A percentile compares a stretch with the other conserved stretches of the same genome.
Conservation (phyloP, 768 basidiomycete genomes). For the Tephrocybe sp. region DNA sequence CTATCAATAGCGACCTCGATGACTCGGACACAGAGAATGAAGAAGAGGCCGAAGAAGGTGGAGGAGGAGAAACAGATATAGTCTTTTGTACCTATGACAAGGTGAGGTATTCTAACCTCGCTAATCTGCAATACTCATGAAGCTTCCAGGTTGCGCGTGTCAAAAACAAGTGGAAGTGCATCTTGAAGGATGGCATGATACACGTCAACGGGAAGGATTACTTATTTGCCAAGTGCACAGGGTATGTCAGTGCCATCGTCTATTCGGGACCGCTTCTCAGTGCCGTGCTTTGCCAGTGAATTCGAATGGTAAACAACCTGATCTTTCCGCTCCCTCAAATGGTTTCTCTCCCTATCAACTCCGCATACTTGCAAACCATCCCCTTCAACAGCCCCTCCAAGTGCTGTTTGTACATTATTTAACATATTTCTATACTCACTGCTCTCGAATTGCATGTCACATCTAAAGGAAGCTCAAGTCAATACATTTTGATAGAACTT, state of each 20-base stretch:
- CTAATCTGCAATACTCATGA: neutral
- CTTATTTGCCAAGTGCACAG: constrained; percentile 94
- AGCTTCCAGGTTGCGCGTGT: constrained; percentile 86
- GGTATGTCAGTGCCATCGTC: constrained; percentile 51
- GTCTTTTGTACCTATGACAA: constrained; percentile 99
- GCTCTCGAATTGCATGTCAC: constrained; percentile 18
- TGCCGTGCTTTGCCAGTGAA: constrained; percentile 28
- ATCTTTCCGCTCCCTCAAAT: constrained; percentile 2
- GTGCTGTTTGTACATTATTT: constrained; percentile 16
- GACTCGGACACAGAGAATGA: constrained; percentile 90
- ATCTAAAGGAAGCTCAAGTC: constrained; percentile 13
- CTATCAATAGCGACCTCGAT: constrained; percentile 95
- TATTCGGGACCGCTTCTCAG: neutral
- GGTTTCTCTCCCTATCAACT: constrained; percentile 3
- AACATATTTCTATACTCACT: constrained; percentile 15
- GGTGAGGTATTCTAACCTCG: constrained; percentile 42
- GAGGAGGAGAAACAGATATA: constrained; percentile 79
- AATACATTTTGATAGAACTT: neutral
- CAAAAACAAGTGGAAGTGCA: constrained; percentile 99
- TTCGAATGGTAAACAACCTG: constrained; percentile 37
- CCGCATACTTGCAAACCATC: constrained; percentile 1
- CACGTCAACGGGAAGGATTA: constrained; percentile 97
- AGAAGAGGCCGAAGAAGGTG: constrained; percentile 79
- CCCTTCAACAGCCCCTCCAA: too few relatives aligned
- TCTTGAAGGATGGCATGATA: constrained; percentile 96